phyloP scores from a whole-genome alignment of 2,329 filamentous ascomycete species.

The Fusarium continuum region DNA sequence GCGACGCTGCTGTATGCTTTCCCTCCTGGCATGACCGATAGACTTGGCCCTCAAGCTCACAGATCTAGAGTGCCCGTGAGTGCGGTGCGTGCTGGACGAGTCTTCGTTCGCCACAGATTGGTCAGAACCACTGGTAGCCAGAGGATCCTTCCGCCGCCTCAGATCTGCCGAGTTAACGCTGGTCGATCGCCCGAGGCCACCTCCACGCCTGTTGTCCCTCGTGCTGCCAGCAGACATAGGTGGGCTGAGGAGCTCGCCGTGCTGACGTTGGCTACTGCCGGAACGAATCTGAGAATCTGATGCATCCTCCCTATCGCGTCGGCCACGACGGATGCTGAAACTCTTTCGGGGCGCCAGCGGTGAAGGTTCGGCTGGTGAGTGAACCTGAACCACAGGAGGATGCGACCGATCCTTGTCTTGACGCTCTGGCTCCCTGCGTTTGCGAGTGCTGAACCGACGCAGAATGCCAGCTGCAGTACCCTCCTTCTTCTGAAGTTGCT shows the following conservation, averaged over 20 bases:
- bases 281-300: slow-evolving; percentile 59
- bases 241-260: slow-evolving; percentile 80
- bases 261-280: slow-evolving; percentile 74
- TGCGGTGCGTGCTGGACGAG: slow-evolving; percentile 61
- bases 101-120: slow-evolving; percentile 70
- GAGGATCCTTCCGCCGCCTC: slow-evolving; percentile 75
- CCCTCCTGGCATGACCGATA: slow-evolving; percentile 85
- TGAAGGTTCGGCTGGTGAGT: slow-evolving; percentile 72
- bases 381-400: slow-evolving; percentile 79
- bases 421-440: slow-evolving; percentile 73
- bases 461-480: slow-evolving; percentile 86
- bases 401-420: slow-evolving; percentile 72
- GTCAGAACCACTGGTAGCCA: slow-evolving; percentile 81
- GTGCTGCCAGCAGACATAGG: slow-evolving; percentile 68
- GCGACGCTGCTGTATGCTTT: slow-evolving; percentile 90
- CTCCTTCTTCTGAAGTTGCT: slow-evolving; percentile 79
- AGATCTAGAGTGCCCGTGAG: slow-evolving; percentile 62
- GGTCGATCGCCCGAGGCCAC: slow-evolving; percentile 81
- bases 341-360: slow-evolving; percentile 78
- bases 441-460: slow-evolving; percentile 89
- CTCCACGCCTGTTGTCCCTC: slow-evolving; percentile 67
- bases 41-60: slow-evolving; percentile 83
- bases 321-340: slow-evolving; percentile 78
- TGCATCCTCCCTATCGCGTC: slow-evolving; percentile 63
- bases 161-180: slow-evolving; percentile 92